Base-by-base conservation (phyloP, 805 yeast species). In the Schwanniomyces yamadae region DNA sequence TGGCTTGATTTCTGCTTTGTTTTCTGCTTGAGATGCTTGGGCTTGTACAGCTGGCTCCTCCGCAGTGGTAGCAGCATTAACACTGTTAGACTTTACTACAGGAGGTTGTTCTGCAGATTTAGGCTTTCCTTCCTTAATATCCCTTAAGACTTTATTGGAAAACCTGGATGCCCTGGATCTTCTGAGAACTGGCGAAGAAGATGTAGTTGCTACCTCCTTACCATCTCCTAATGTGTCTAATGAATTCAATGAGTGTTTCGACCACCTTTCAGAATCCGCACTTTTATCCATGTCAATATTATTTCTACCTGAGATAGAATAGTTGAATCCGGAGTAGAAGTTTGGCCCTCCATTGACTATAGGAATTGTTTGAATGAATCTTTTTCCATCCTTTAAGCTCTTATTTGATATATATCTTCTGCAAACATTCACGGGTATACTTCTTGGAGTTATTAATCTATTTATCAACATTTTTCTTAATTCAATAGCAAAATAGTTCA, bases 311-410 rank as follows among this genome's bases (percentile, higher is more conserved):
- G 23, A 22, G 13, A 49, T 40, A 14, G 44, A 29, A 27, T 50
- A 49, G 29, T 53, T 55, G 28, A 55, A 47, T 21, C 54, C 49
- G 9, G 52, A 40, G 31, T 49, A 56, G 28, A 54, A 53, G 28
- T 46, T 53, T 13, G 37, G 20, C 6, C 35, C 40, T 12, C 33
- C 32, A 18, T 39, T 23, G 6, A 50, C 31, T 12, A 52, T 38
- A 4, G 65, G 61, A 22, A 60, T 59, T 3, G 69, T 63, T 42
- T 61, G 68, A 46, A 63, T 59, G 42, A 52, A 62, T 39, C 69
- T 43, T 38, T 51, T 59, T 23, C 59, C 44, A 7, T 51, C 54
- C 19, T 48, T 52, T 33, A 50, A 47, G 14, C 41, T 29, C 31
- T 50, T 57, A 15, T 52, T 54, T 7, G 59, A 53, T 13, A 45